These are phyloP conservation scores for Chalara sp. DNA, from an alignment of 2,329 filamentous ascomycete species.

Conservation along the genomic window DNA sequence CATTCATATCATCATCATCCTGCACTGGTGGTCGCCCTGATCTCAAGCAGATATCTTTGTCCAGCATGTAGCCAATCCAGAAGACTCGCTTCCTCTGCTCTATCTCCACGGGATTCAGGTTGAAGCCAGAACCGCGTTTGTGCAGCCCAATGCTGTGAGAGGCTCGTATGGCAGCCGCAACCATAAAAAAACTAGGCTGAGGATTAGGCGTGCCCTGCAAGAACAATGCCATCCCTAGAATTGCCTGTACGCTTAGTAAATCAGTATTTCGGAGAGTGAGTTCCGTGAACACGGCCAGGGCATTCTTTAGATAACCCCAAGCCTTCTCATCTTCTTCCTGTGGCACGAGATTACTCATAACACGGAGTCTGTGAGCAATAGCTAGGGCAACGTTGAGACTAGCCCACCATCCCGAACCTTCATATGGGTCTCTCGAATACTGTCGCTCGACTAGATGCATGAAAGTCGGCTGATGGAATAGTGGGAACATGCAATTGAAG, in stretches of 20 bases:
- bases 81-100: slow-evolving; percentile 80
- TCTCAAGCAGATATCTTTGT: slow-evolving; percentile 67
- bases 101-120: slow-evolving; percentile 86
- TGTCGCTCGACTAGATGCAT: slow-evolving; percentile 95
- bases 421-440: slow-evolving; percentile 86
- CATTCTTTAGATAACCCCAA: slow-evolving; percentile 95
- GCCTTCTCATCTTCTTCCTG: slow-evolving; percentile 90
- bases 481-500: slow-evolving; percentile 97
- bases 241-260: slow-evolving; percentile 85
- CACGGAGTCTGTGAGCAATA: slow-evolving; percentile 85
- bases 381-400: slow-evolving; percentile 89
- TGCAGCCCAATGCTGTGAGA: slow-evolving; percentile 94
- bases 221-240: slow-evolving; percentile 90
- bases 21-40: slow-evolving; percentile 67
- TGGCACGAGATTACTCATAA: slow-evolving; percentile 90
- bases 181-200: slow-evolving; percentile 85
- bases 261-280: slow-evolving; percentile 95
- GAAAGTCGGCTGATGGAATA: slow-evolving; percentile 96
- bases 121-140: slow-evolving; percentile 87
- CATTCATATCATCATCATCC: slow-evolving; percentile 85
- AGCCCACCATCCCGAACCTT: slow-evolving; percentile 97
- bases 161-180: slow-evolving; percentile 82
- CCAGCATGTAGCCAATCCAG: slow-evolving; percentile 69
- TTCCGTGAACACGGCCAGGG: slow-evolving; percentile 87
- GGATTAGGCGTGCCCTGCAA: slow-evolving; percentile 95